phyloP scores from a whole-genome alignment of 257 asterid species.

The Coffea eugenioides region DNA sequence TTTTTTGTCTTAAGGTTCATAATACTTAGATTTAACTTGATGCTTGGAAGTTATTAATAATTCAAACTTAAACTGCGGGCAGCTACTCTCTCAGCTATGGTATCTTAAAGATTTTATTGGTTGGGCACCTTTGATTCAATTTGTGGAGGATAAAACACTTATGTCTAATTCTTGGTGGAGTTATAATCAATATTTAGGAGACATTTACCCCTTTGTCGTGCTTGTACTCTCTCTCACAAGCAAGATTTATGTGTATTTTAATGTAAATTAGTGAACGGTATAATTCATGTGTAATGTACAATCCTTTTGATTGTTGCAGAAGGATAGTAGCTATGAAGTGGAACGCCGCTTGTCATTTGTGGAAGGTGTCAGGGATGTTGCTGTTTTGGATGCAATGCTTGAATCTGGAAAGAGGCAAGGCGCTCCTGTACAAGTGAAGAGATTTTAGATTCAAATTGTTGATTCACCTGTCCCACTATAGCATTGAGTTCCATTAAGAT shows the following conservation, averaged over 20 bases:
- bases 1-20: too few relatives aligned
- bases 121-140: too few relatives aligned
- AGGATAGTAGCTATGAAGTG: constrained; percentile 42
- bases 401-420: constrained; percentile 79
- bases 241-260: background rate
- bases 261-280: background rate
- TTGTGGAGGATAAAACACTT: too few relatives aligned
- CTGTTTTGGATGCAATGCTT: constrained; percentile 87
- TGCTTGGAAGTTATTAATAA: too few relatives aligned
- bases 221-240: background rate
- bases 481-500: background rate
- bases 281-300: background rate
- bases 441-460: constrained; percentile 31
- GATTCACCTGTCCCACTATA: background rate
- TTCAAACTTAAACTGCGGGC: too few relatives aligned
- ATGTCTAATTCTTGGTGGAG: background rate
- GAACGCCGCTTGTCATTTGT: constrained; percentile 67
- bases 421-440: constrained; percentile 56
- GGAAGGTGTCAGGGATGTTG: constrained; percentile 89
- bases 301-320: constrained; percentile 34
- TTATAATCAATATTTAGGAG: background rate
- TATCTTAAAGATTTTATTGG: too few relatives aligned
- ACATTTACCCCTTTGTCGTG: background rate
- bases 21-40: too few relatives aligned
- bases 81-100: too few relatives aligned